Evolutionary conservation across 2,329 filamentous ascomycete genomes (phyloP), one percentile per base, ranked within the genome.

Genomic region (Penicillium sp.): DNA sequence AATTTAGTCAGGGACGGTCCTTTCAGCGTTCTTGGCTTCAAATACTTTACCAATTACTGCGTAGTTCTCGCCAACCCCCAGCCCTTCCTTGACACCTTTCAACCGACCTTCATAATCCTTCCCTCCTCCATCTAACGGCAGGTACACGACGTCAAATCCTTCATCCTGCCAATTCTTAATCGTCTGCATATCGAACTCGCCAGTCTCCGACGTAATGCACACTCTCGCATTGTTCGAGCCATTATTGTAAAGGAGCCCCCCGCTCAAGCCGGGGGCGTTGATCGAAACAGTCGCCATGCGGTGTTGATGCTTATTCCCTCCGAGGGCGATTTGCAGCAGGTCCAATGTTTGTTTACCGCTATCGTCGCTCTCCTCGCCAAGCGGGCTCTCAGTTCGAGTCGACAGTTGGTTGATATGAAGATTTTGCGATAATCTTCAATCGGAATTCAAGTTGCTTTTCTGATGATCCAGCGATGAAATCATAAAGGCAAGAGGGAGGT

Each of bases 41-140:
- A 14, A 6, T 27, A 44, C 55, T 73, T 59, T 79, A 87, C 85
- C 85, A 70, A 88, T 80, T 64, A 88, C 82, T 3, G 82, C 86
- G 71, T 87, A 89, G 59, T 82, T 81, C 69, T 86, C 85, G n/a
- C 79, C 79, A 1, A 81, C 76, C 3, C 85, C 84, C 37, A 87
- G 77, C 10, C 78, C 77, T 41, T 86, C 83, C 53, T 82, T 82
- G 37, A 84, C 72, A 18, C 75, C 73, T 60, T 82, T 80, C 57
- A 88, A 68, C 54, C 77, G 77, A 49, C 80, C 77, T n/a, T 77
- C 76, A 62, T 84, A 79, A 14, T 79, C 76, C 61, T 84, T 81
- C 39, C 85, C 73, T 16, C 75, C 72, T 18, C 82, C 81, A 16
- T 82, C 80, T 39, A 82, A 80, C 6, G 85, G 82, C 1, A 87